Evolutionary conservation across 1,284 basidiomycete species (phyloP).

Genomic region (Puccinia brachypodii): DNA sequence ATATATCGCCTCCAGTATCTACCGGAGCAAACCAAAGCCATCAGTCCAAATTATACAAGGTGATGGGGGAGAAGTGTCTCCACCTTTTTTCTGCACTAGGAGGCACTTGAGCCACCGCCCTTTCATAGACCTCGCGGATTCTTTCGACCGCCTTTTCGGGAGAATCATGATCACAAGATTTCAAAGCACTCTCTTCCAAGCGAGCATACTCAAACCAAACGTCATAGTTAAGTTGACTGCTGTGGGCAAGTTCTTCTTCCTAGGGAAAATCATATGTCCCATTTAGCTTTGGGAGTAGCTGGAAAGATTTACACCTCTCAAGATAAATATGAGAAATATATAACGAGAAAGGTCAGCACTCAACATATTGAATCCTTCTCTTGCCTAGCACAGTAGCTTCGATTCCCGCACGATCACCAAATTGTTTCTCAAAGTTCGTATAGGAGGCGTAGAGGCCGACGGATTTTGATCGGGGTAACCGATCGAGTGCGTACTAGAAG

Average conservation of each 20-base stretch:
- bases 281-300: not conserved
- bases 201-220: slow-evolving; percentile 97
- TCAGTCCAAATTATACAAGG: not conserved
- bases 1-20: slow-evolving; percentile 87
- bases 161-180: slow-evolving; percentile 73
- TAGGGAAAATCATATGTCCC: slow-evolving; percentile 4
- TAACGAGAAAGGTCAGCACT: slow-evolving; percentile 52
- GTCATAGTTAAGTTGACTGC: slow-evolving; percentile 85
- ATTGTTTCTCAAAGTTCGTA: slow-evolving; percentile 98
- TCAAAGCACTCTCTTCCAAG: slow-evolving; percentile 83
- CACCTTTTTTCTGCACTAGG: slow-evolving; percentile 79
- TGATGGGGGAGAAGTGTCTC: slow-evolving; percentile 46
- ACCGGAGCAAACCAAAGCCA: not conserved
- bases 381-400: slow-evolving; percentile 95
- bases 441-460: slow-evolving; percentile 80
- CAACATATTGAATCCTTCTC: slow-evolving; percentile 86
- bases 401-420: slow-evolving; percentile 80
- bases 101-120: slow-evolving; percentile 93
- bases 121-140: slow-evolving; percentile 90
- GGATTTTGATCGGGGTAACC: slow-evolving; percentile 86
- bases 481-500: slow-evolving; percentile 79
- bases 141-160: slow-evolving; percentile 63
- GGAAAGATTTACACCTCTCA: too few species aligned
- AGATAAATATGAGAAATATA: too few species aligned
- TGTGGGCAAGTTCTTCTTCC: slow-evolving; percentile 80